Percentiles rank a stretch among this genome's conserved stretches.
Conservation (phyloP, 768 basidiomycete genomes). For the Rossbeevera mucosa region DNA sequence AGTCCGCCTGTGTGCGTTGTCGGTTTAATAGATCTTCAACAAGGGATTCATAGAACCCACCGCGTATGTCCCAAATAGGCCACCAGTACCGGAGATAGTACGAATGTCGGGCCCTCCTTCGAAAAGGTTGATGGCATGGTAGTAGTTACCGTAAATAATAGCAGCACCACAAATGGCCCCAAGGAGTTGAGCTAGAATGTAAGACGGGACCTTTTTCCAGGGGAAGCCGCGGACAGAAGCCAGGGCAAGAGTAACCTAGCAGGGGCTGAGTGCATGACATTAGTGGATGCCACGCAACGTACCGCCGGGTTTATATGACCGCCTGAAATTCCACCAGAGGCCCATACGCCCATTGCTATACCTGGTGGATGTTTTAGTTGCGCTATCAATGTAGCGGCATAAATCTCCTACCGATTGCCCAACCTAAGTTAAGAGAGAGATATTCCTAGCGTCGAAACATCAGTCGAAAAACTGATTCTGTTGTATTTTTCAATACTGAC, state of each 20-base stretch:
- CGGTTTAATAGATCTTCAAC: constrained; percentile 3
- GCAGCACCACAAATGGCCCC: constrained; percentile 57
- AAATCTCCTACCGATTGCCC: constrained; percentile 28
- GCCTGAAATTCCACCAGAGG: constrained; percentile 61
- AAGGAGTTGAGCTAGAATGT: constrained; percentile 58
- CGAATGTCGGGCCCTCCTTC: constrained; percentile 54
- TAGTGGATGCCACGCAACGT: constrained; percentile 13
- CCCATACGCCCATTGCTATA: constrained; percentile 64
- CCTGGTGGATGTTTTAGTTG: constrained; percentile 28
- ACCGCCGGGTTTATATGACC: constrained; percentile 76
- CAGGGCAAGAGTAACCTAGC: constrained; percentile 62
- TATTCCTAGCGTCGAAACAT: constrained; percentile 14
- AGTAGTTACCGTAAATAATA: constrained; percentile 59
- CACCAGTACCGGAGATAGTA: constrained; percentile 53
- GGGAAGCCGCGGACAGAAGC: constrained; percentile 72
- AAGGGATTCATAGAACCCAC: constrained; percentile 32
- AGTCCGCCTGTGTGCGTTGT: constrained; percentile 32
- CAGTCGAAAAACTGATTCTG: neutral
- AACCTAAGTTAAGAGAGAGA: constrained; percentile 27
- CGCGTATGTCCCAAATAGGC: constrained; percentile 58
- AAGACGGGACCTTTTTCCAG: constrained; percentile 74
- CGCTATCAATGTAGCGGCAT: neutral
- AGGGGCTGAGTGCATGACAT: constrained; percentile 1
- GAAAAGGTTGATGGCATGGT: constrained; percentile 59
- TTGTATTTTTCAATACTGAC: constrained; percentile 35